Base-by-base conservation (phyloP, 2,329 filamentous ascomycete genomes). In the Celoporthe dispersa region DNA sequence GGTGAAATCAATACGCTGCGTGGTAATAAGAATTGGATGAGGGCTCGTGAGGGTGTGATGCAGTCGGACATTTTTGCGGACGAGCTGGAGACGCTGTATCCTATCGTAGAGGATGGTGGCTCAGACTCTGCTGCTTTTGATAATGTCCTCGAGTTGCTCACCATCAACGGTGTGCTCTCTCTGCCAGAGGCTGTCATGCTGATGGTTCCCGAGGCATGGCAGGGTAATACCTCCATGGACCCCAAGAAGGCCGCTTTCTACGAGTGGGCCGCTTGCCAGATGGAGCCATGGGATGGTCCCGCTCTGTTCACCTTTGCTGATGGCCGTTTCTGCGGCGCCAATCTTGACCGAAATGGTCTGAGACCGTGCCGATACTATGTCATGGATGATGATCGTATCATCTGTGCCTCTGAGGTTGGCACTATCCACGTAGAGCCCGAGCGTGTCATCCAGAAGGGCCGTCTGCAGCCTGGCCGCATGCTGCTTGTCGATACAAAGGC, bases 11-110 rank as follows among this genome's bases (percentile, higher is more conserved):
- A 98, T 82, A 98, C 95, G 1, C 85, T 98, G 72, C 92, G 95
- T 79, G 95, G 95, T 72, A 98, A 98, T 86, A 98, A 98, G 87
- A 98, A 98, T 84, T 98, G 95, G 95, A 98, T 98, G 95, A 92
- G 94, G 76, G 95, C 95, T 73, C 91, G 95, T 78, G 95, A 98
- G 84, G 95, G 95, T 81, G 91, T 97, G 74, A 92, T 98, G 88
- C 92, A 94, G 79, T 98, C 95, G 1, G 91, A 94, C 74, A 86
- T 97, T 68, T 98, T 98, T 79, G 94, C 93, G 73, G 94, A 97
- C 37, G 94, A 98, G 77, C 90, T 98, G 22, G 94, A 98, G 81
- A 84, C 87, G 76, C 88, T 98, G 69, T 98, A 97, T 80, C 95
- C 95, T 33, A 94, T 98, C 76, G 94, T 98, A 67, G 95, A 98